Base-by-base conservation (phyloP, 2,329 filamentous ascomycete genomes). In the Orbilia javanica region DNA sequence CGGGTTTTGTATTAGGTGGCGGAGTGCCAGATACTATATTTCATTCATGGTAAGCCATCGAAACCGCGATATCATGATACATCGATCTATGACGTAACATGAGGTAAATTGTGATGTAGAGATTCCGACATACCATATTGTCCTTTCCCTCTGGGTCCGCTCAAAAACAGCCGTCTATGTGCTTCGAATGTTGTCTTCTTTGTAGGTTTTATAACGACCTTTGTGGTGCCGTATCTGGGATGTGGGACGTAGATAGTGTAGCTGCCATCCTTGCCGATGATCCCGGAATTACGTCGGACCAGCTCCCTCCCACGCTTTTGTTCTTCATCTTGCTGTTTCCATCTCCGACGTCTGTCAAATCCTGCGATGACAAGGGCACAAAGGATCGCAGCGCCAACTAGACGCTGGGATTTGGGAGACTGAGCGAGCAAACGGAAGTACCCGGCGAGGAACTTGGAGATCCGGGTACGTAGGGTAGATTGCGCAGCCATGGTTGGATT, bases 181-280 rank as follows among this genome's bases (percentile, higher is more conserved):
- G 96, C 96, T 87, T 99, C 95, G 83, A 98, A 99, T 0, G 96
- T 99, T 39, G 95, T 92, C 20, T 90, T 89, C 83, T 97, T 97
- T 29, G 94, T 99, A 4, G 92, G 91, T 83, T 93, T 88, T 80
- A 99, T 97, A 72, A 92, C 91, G 57, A 99, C 95, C 84, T 96
- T 97, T 80, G 94, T 92, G 1, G 94, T 97, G 67, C 90, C 68
- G 57, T 72, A 65, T 48, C 75, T 65, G n/a, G 68, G 72, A 63
- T 79, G 44, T 8, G 29, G 65, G 10, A 72, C 65, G 25, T 72
- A 74, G 29, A 79, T 74, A 15, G 68, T 71, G 48, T 75, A 76
- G 63, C 66, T 80, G 60, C 81, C 81, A 86, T 98, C 96, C 85
- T 97, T 97, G 82, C 95, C 93, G 84, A 92, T 90, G 79, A 98